phyloP scores from a whole-genome alignment of 768 basidiomycete genomes.

The Podaxis sp. region DNA sequence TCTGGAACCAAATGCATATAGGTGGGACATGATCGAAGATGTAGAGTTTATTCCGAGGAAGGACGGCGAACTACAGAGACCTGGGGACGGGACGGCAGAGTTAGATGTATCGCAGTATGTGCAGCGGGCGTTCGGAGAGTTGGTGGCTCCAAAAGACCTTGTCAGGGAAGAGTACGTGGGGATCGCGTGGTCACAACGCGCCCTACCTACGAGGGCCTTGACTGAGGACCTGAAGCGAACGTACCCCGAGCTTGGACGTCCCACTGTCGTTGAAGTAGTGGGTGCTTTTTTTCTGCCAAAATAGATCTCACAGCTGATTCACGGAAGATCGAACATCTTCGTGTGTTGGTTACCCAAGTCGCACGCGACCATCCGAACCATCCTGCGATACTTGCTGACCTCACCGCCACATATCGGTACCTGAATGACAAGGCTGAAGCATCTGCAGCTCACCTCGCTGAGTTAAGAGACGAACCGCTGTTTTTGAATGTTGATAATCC shows the following conservation, averaged over 20 bases:
- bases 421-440: background rate
- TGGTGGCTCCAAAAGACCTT: conserved; percentile 20
- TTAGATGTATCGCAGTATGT: conserved; percentile 6
- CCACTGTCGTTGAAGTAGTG: conserved; percentile 23
- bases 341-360: conserved; percentile 3
- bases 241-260: conserved; percentile 21
- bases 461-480: conserved; percentile 1
- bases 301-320: background rate
- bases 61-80: background rate
- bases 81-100: background rate
- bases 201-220: conserved; percentile 17
- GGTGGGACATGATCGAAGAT: conserved; percentile 5
- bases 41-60: conserved; percentile 1
- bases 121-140: background rate
- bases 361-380: background rate
- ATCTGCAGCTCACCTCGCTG: background rate
- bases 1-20: background rate
- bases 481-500: conserved; percentile 17
- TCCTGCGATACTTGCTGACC: background rate
- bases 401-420: conserved; percentile 7
- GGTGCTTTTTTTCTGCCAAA: conserved; percentile 5
- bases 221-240: conserved; percentile 17
- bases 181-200: conserved; percentile 28
- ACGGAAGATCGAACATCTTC: conserved; percentile 4
- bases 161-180: conserved; percentile 18